These are phyloP conservation scores for Tetraselmis chui DNA, from an alignment of 139 green algal genomes.

Conservation along the genomic window DNA sequence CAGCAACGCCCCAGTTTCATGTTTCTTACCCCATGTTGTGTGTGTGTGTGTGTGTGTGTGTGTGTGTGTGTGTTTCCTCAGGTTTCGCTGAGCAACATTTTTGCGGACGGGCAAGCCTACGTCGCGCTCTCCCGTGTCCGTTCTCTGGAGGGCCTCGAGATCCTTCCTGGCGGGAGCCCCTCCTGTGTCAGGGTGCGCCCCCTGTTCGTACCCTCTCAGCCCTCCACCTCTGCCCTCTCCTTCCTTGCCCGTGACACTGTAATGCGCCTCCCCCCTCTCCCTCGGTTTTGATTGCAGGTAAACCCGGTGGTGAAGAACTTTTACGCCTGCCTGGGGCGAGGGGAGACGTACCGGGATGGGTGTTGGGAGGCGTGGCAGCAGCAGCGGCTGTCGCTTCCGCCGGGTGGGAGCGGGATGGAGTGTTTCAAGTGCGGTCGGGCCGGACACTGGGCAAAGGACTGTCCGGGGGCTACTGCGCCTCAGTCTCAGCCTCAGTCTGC, in stretches of 20 bases:
- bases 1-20: too few relatives aligned
- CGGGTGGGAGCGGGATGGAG: background rate
- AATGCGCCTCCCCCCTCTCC: background rate
- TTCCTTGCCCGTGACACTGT: too few relatives aligned
- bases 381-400: background rate
- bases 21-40: too few relatives aligned
- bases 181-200: constrained; percentile 24
- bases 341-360: constrained; percentile 23
- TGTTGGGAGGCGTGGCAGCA: constrained; percentile 18
- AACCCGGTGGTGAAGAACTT: constrained; percentile 21
- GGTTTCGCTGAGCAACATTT: constrained; percentile 23
- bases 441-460: constrained; percentile 13
- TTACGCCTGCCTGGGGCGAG: constrained; percentile 19
- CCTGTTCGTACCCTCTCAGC: too few relatives aligned
- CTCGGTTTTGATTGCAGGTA: constrained; percentile 5
- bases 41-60: background rate
- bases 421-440: constrained; percentile 15
- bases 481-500: background rate
- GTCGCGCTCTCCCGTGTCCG: constrained; percentile 61
- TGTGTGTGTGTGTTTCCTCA: background rate
- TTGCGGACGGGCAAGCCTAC: constrained; percentile 70
- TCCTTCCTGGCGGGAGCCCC: constrained; percentile 25
- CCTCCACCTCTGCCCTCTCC: too few relatives aligned
- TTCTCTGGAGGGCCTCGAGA: constrained; percentile 44
- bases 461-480: background rate